These are phyloP conservation scores for Nemania diffusa DNA, from an alignment of 2,329 filamentous ascomycete genomes.

Conservation along the genomic window DNA sequence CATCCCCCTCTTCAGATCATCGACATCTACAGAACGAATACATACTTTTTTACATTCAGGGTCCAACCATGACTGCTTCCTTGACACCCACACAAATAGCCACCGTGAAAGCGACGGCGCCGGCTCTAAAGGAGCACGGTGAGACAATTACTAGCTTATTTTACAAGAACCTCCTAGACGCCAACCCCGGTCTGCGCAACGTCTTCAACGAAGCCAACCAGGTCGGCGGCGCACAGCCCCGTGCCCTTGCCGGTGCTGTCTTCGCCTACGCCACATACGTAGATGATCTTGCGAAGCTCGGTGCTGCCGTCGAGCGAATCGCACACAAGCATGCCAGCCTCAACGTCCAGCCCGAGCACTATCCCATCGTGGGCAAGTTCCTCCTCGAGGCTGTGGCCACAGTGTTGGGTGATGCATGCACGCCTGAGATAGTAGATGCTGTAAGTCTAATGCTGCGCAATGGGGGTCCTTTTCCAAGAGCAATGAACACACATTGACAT, in stretches of 20 bases:
- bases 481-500: conserved; percentile 3
- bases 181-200: conserved; percentile 72
- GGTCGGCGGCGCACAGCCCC: conserved; percentile 72
- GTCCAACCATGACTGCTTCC: conserved; percentile 53
- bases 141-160: conserved; percentile 75
- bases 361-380: conserved; percentile 74
- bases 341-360: conserved; percentile 75
- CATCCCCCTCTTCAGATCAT: neutral
- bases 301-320: conserved; percentile 71
- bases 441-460: conserved; percentile 20
- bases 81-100: conserved; percentile 72
- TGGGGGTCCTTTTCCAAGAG: neutral
- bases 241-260: conserved; percentile 75
- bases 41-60: neutral
- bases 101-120: conserved; percentile 81
- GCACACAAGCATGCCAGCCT: conserved; percentile 80
- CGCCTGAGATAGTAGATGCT: conserved; percentile 72
- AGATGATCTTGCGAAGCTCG: conserved; percentile 72
- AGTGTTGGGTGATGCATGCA: conserved; percentile 75
- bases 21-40: neutral
- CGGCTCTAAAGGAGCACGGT: conserved; percentile 76
- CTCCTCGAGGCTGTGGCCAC: conserved; percentile 74
- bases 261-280: conserved; percentile 79
- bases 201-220: conserved; percentile 79
- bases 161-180: conserved; percentile 74